A percentile compares a stretch with the other conserved stretches of the same genome.
phyloP scores from a whole-genome alignment of 257 asterid species.

The Fraxinus pennsylvanica region DNA sequence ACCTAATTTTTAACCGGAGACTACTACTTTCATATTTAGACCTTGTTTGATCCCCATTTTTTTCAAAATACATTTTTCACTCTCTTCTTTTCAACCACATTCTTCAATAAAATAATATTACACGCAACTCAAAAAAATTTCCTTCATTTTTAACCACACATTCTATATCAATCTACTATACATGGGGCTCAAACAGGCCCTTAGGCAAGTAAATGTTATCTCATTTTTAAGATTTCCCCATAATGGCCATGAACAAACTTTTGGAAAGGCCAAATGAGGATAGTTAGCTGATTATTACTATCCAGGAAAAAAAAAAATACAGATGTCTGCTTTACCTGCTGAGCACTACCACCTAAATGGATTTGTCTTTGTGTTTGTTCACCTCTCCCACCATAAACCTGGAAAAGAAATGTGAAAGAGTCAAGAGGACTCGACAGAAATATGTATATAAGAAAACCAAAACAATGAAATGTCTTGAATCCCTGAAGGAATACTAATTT shows the following conservation, averaged over 20 bases:
- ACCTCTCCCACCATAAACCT: conserved; percentile 93
- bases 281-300: neutral
- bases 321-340: conserved; percentile 56
- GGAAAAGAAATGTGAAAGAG: conserved; percentile 17
- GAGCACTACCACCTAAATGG: conserved; percentile 81
- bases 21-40: neutral
- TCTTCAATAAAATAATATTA: too few species aligned
- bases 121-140: too few species aligned
- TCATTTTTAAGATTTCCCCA: neutral
- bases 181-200: too few species aligned
- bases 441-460: neutral
- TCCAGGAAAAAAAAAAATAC: neutral
- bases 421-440: neutral
- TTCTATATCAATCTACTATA: too few species aligned
- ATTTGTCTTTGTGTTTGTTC: conserved; percentile 89
- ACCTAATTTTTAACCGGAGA: neutral
- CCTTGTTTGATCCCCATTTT: too few species aligned
- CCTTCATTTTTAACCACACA: too few species aligned
- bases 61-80: too few species aligned
- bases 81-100: too few species aligned
- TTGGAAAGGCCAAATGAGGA: neutral
- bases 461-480: conserved; percentile 4
- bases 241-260: neutral
- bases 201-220: neutral
- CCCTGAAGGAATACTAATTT: neutral